Evolutionary conservation across 352 stramenopile species (phyloP), one percentile per base, ranked within the genome.

Genomic region (Globisporangium mamillatum): DNA sequence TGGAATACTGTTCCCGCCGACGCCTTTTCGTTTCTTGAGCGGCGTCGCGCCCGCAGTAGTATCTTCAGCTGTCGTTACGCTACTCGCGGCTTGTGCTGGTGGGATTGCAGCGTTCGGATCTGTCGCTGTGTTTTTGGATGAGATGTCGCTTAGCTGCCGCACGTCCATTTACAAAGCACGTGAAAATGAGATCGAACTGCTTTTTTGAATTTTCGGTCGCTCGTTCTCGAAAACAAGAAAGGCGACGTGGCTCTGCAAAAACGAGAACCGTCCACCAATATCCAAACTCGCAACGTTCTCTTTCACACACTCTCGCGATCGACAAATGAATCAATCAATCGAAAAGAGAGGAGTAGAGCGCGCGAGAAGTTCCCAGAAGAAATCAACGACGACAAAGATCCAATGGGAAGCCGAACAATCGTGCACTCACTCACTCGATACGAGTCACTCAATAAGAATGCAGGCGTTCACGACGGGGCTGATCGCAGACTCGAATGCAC

Each of bases 21-120:
- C 32, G 20, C 72, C 75, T 68, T 69, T 74, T 58, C 79, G 79
- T 71, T 86, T 86, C 73, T 91, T 91, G 27, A 73, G 80, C 27
- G 82, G 79, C 32, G 79, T 84, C 41, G 76, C 44, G 74, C 85
- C 48, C 14, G 32, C 69, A 41, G 74, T 62, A 29, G 59, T n/a
- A n/a, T 44, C 25, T 4, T 20, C 27, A 18, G 38, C 32, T 12
- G 66, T 63, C 25, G 29, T 22, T 24, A 32, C n/a, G 32, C 10
- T 32, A n/a, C 32, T 62, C 56, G n/a, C 56, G n/a, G 32, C 20
- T 22, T 48, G 29, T 27, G 56, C 32, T 27, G 22, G 56, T 48
- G 56, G 56, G 29, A 29, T 50, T 20, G 56, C 56, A 46, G 56
- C 56, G 56, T 16, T 62, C 10, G 56, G 56, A 50, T 50, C 20